A percentile compares a stretch with the other conserved stretches of the same genome.
Conservation (phyloP, 768 basidiomycete genomes). For the Suillus bovinus region DNA sequence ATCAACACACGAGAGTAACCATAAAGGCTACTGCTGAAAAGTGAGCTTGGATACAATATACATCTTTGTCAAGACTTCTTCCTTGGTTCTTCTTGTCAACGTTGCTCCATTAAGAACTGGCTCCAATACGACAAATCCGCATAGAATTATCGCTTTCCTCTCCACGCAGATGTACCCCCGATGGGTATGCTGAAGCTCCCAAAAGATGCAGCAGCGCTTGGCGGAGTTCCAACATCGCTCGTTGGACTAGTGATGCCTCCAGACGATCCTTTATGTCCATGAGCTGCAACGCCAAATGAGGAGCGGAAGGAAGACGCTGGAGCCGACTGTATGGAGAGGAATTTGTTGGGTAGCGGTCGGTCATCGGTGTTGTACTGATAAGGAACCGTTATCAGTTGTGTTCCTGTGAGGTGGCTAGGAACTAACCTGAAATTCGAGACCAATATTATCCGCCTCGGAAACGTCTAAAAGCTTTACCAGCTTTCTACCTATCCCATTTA, state of each 20-base stretch:
- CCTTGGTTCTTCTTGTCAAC: neutral
- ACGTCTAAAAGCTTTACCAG: slow-evolving; percentile 82
- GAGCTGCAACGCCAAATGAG: slow-evolving; percentile 50
- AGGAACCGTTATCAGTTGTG: neutral
- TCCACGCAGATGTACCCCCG: slow-evolving; percentile 29
- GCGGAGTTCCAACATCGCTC: slow-evolving; percentile 22
- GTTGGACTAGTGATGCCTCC: slow-evolving; percentile 23
- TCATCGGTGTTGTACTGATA: slow-evolving; percentile 85
- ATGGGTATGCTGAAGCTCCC: slow-evolving; percentile 47
- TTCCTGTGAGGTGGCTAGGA: neutral
- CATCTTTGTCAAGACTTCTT: neutral
- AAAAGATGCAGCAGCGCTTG: slow-evolving; percentile 42
- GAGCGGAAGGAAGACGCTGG: slow-evolving; percentile 68
- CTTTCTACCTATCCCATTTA: slow-evolving; percentile 84
- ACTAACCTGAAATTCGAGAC: slow-evolving; percentile 87
- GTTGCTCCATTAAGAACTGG: neutral
- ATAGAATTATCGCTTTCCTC: slow-evolving; percentile 26
- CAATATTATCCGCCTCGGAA: slow-evolving; percentile 80
- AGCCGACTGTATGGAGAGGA: slow-evolving; percentile 73
- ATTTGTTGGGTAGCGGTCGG: slow-evolving; percentile 77
- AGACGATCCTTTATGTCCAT: slow-evolving; percentile 23
- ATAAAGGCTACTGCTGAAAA: neutral
- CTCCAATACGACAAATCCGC: slow-evolving; percentile 3
- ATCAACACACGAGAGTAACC: neutral
- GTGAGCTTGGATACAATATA: neutral